These are phyloP conservation scores for Calonectria pseudoturangicola DNA, from an alignment of 2,329 filamentous ascomycete genomes.

Conservation along the genomic window DNA sequence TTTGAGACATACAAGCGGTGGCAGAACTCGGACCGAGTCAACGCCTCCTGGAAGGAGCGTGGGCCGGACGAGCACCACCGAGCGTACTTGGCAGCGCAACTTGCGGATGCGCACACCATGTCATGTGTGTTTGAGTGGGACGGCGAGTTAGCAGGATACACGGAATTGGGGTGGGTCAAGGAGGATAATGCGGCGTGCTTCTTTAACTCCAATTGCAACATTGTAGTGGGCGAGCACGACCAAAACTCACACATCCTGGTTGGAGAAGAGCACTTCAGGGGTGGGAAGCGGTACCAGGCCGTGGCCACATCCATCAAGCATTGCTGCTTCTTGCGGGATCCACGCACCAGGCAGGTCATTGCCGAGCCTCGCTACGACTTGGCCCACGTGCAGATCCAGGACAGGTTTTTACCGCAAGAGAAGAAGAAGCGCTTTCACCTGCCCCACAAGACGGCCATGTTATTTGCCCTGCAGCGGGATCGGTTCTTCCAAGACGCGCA, in stretches of 20 bases:
- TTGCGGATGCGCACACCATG: slow-evolving; percentile 54
- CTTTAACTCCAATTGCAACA: slow-evolving; percentile 54
- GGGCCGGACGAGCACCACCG: slow-evolving; percentile 55
- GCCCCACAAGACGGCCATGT: slow-evolving; percentile 55
- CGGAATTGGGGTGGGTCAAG: slow-evolving; percentile 54
- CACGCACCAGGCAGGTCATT: slow-evolving; percentile 53
- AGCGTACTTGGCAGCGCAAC: slow-evolving; percentile 49
- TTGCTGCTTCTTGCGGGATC: slow-evolving; percentile 53
- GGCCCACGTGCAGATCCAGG: slow-evolving; percentile 51
- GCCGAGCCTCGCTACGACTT: slow-evolving; percentile 52
- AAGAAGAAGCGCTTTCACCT: slow-evolving; percentile 56
- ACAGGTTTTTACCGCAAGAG: slow-evolving; percentile 52
- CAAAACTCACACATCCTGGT: slow-evolving; percentile 55
- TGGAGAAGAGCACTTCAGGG: slow-evolving; percentile 54
- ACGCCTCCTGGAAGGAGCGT: slow-evolving; percentile 54
- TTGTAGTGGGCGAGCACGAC: slow-evolving; percentile 53
- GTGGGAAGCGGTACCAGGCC: slow-evolving; percentile 53
- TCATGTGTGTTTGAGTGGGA: slow-evolving; percentile 56
- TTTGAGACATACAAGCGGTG: slow-evolving; percentile 52
- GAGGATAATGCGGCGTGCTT: slow-evolving; percentile 56
- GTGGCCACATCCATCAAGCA: slow-evolving; percentile 55
- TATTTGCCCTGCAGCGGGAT: slow-evolving; percentile 54
- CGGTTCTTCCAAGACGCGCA: slow-evolving; percentile 55
- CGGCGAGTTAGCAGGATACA: slow-evolving; percentile 54
- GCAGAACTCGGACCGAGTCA: slow-evolving; percentile 56